Percentiles rank a stretch among this genome's conserved stretches.
Conservation (phyloP, 2,329 filamentous ascomycete genomes). For the Aspergillus versicolor region DNA sequence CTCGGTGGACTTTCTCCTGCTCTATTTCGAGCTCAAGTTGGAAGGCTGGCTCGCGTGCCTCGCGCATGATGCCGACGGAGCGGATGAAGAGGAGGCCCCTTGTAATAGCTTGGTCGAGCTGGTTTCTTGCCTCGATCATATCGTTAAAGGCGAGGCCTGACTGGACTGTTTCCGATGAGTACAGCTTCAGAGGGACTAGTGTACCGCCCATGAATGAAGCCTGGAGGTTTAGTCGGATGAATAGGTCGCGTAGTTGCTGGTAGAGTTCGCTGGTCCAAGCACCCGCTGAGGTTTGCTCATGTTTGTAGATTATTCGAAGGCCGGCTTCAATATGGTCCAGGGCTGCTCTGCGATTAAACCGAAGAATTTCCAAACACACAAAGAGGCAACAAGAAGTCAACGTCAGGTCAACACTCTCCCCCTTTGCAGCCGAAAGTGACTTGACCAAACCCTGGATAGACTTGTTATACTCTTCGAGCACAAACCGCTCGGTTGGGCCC, state of each 20-base stretch:
- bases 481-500: constrained; percentile 31
- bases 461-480: constrained; percentile 50
- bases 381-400: constrained; percentile 25
- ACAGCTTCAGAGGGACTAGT: constrained; percentile 8
- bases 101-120: constrained; percentile 15
- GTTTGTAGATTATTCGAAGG: constrained; percentile 18
- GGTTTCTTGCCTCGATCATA: constrained; percentile 14
- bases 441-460: constrained; percentile 44
- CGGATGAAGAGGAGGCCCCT: constrained; percentile 15
- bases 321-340: constrained; percentile 24
- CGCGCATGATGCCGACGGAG: constrained; percentile 4
- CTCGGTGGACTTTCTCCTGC: neutral
- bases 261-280: constrained; percentile 16
- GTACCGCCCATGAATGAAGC: constrained; percentile 19
- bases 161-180: neutral
- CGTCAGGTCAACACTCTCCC: constrained; percentile 9
- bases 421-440: constrained; percentile 21
- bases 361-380: constrained; percentile 23
- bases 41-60: neutral
- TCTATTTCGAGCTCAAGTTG: neutral
- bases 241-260: constrained; percentile 17
- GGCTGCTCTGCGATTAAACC: constrained; percentile 16
- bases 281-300: neutral
- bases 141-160: constrained; percentile 4
- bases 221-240: constrained; percentile 23